These are phyloP conservation scores for Alternaria solani DNA, from an alignment of 2,329 filamentous ascomycete species.

Conservation along the genomic window DNA sequence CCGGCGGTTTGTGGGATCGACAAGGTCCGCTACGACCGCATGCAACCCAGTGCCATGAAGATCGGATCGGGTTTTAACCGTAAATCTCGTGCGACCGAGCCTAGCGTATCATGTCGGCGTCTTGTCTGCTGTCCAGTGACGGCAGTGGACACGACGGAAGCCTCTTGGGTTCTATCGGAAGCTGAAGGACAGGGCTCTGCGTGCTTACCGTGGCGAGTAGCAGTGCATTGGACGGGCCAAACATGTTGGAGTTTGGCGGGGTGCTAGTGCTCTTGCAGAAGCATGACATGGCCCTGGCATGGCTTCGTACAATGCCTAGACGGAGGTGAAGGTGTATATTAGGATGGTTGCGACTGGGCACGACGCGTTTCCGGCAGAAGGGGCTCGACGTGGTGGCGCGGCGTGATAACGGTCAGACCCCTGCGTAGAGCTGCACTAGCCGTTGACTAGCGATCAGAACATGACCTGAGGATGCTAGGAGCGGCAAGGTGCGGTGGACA, in stretches of 20 bases:
- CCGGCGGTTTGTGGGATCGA: constrained; percentile 4
- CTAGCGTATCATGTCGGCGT: not conserved
- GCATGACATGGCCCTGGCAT: constrained; percentile 2
- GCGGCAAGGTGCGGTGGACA: constrained; percentile 12
- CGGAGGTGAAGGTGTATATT: not conserved
- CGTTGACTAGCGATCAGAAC: not conserved
- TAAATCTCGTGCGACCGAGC: constrained; percentile 12
- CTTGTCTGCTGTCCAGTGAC: not conserved
- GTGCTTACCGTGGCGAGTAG: constrained; percentile 1
- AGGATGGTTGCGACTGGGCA: constrained; percentile 3
- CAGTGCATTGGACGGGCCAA: not conserved
- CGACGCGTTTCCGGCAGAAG: constrained; percentile 1
- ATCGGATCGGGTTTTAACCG: constrained; percentile 10
- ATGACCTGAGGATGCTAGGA: not conserved
- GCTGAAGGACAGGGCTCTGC: not conserved
- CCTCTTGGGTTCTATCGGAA: not conserved
- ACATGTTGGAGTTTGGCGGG: not conserved
- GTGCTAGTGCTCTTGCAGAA: not conserved
- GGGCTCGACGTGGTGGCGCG: constrained; percentile 9
- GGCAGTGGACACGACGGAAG: not conserved
- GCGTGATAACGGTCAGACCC: constrained; percentile 1
- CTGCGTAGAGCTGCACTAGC: constrained; percentile 5
- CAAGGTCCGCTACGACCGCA: constrained; percentile 8
- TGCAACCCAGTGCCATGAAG: constrained; percentile 6
- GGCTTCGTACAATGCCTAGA: not conserved